A percentile compares a stretch with the other conserved stretches of the same genome.
These are phyloP conservation scores for Ophidiomyces ophidiicola DNA, from an alignment of 2,329 filamentous ascomycete species.

Conservation along the genomic window DNA sequence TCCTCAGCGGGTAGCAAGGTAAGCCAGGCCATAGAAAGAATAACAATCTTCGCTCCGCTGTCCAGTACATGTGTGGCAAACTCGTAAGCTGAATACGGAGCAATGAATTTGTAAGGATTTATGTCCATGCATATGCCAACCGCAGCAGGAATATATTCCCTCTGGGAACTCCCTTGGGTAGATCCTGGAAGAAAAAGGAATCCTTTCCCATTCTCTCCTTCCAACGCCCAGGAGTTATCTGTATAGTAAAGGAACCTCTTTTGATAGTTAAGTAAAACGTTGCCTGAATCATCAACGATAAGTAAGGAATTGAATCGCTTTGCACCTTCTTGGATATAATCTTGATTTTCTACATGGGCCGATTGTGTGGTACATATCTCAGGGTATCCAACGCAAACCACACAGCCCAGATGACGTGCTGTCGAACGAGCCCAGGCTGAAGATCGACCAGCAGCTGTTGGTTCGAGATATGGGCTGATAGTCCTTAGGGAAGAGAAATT, in stretches of 20 bases:
- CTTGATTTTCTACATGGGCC: constrained; percentile 14
- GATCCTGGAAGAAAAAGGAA: constrained; percentile 21
- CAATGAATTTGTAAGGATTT: constrained; percentile 50
- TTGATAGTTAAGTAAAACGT: constrained; percentile 48
- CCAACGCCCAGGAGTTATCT: constrained; percentile 51
- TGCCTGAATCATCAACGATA: constrained; percentile 43
- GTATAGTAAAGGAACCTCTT: constrained; percentile 56
- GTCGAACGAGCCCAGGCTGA: constrained; percentile 47
- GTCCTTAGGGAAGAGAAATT: constrained; percentile 48
- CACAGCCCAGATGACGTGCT: constrained; percentile 43
- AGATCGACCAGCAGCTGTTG: constrained; percentile 42
- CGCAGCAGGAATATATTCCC: constrained; percentile 28
- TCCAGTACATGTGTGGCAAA: constrained; percentile 46
- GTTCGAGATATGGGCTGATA: constrained; percentile 48
- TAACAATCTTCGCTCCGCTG: constrained; percentile 40
- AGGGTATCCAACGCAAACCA: constrained; percentile 54
- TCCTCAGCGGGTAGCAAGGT: constrained; percentile 40
- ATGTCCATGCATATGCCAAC: constrained; percentile 45
- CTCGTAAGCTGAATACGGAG: constrained; percentile 48
- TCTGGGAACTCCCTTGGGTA: constrained; percentile 5
- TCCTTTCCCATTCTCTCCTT: constrained; percentile 31
- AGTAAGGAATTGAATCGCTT: constrained; percentile 46
- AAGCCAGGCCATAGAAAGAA: constrained; percentile 54
- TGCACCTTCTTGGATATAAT: constrained; percentile 2
- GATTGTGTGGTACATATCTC: constrained; percentile 32